Evolutionary conservation across 23 red algal genomes (phyloP), one percentile per base, ranked within the genome.

Genomic region (Gracilaria vermiculophylla): DNA sequence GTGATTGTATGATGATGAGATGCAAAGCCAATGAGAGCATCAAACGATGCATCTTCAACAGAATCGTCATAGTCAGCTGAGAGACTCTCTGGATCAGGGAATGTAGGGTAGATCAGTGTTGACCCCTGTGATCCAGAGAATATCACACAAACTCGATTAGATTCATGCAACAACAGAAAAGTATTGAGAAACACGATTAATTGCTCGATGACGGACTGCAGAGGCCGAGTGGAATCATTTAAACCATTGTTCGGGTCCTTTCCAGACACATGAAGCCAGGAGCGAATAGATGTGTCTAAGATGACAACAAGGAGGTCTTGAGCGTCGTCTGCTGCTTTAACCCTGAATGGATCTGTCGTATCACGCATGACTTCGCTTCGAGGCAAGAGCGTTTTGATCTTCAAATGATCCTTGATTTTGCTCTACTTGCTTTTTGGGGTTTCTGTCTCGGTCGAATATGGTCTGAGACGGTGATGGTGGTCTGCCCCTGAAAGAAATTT

Each of bases 141-240:
- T 14, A 93, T 78, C 20, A 93, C 90, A 13, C 52, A 83, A 5
- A 93, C 49, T 11, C 90, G 80, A 71, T 93, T 93, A 20, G 53
- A 29, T 39, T 83, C 78, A 67, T 93, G 90, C 3, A 86, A 80
- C 23, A 93, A 78, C n/a, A 93, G 64, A 52, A 93, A 93, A 36
- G 90, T 86, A 70, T 83, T 78, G 15, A 80, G 16, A 51, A 93
- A 93, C n/a, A 85, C 79, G 32, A 93, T 80, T 15, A 85, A 23
- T 54, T 84, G 69, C 48, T 83, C 77, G 13, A 58, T 85, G 17
- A 85, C 90, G 3, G 69, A 41, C 5, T 77, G 80, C 7, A 93
- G 73, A 23, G 77, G 61, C 11, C 43, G 47, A 10, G 53, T 10
- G 37, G 81, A 58, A 42, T 16, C 64, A 45, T 13, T 10, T 34